phyloP scores from a whole-genome alignment of 768 basidiomycete genomes.

The Tylopilus rubrobrunneus region DNA sequence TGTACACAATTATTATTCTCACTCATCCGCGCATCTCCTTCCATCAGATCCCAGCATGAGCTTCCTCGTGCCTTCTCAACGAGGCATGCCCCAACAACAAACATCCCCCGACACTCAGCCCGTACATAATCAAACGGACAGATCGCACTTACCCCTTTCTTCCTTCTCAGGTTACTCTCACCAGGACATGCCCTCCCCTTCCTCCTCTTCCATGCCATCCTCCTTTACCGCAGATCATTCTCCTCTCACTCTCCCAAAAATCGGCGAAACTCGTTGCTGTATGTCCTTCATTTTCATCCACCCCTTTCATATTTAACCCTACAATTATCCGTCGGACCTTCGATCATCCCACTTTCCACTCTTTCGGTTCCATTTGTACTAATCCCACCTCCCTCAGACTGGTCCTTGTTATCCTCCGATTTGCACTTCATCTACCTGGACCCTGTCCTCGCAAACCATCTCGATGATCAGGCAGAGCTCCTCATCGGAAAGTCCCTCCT shows the following conservation, averaged over 20 bases:
- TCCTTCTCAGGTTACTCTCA: conserved; percentile 35
- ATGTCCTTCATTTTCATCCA: conserved; percentile 30
- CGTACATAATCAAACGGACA: conserved; percentile 31
- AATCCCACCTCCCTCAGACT: conserved; percentile 47
- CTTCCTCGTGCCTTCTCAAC: conserved; percentile 35
- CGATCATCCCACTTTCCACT: conserved; percentile 23
- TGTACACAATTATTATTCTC: conserved; percentile 12
- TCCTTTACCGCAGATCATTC: conserved; percentile 36
- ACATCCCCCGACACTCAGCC: conserved; percentile 21
- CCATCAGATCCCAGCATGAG: conserved; percentile 28
- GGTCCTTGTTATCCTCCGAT: conserved; percentile 74
- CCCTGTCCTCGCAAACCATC: conserved; percentile 70
- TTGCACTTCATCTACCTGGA: conserved; percentile 81
- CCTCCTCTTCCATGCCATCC: conserved; percentile 26
- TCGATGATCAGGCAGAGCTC: conserved; percentile 63
- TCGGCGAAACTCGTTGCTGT: conserved; percentile 78
- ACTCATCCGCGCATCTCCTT: conserved; percentile 16
- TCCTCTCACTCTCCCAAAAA: conserved; percentile 43
- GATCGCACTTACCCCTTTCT: conserved; percentile 37
- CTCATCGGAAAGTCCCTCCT: conserved; percentile 71
- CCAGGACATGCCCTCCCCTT: conserved; percentile 28
- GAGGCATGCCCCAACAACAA: conserved; percentile 30
- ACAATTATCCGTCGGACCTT: conserved; percentile 12
- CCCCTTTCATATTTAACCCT: conserved; percentile 8
- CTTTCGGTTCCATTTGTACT: conserved; percentile 17